Evolutionary conservation across 306 rosid genomes (phyloP).

Genomic region (Spatholobus suberectus): DNA sequence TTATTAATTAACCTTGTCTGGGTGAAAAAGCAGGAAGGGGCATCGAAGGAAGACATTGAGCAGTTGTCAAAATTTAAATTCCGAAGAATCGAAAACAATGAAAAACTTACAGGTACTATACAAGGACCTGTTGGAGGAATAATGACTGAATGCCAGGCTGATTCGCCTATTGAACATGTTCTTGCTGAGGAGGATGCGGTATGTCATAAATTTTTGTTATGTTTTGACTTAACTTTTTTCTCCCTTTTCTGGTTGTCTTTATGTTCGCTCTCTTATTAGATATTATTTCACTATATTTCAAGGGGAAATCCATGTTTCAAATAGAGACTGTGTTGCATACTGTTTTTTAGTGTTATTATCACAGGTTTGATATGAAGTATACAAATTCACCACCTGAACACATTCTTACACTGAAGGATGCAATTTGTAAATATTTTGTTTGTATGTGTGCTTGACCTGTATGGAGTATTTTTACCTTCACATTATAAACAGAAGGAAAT

Average conservation of each 20-base stretch:
- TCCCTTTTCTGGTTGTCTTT: constrained; percentile 9
- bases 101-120: constrained; percentile 56
- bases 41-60: constrained; percentile 93
- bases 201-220: constrained; percentile 29
- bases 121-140: constrained; percentile 77
- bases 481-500: not conserved
- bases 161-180: constrained; percentile 69
- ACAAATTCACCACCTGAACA: constrained; percentile 5
- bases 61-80: constrained; percentile 83
- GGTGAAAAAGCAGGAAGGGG: constrained; percentile 81
- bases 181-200: constrained; percentile 91
- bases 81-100: constrained; percentile 53
- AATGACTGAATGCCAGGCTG: constrained; percentile 83
- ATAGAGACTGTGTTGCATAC: constrained; percentile 7
- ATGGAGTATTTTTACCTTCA: not conserved
- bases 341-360: not conserved
- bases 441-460: not conserved
- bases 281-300: constrained; percentile 14
- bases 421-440: constrained; percentile 6
- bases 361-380: constrained; percentile 1
- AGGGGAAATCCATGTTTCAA: constrained; percentile 18
- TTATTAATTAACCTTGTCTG: constrained; percentile 24
- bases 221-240: not conserved
- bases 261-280: constrained; percentile 15
- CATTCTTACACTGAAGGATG: constrained; percentile 4